Conservation (phyloP, 495 filamentous ascomycete genomes). For the Beverwykella pulmonaria region DNA sequence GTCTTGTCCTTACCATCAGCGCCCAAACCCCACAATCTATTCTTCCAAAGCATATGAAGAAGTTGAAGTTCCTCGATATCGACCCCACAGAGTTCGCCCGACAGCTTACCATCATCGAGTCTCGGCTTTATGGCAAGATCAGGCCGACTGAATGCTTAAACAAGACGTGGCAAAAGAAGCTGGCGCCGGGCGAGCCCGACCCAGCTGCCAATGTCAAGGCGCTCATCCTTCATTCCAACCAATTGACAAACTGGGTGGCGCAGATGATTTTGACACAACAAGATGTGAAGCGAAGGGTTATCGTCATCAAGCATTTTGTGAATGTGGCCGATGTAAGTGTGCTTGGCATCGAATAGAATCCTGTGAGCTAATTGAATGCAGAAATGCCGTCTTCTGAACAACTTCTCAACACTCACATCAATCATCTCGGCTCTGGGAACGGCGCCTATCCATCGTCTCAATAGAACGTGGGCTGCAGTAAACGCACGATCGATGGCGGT, state of each 20-base stretch:
- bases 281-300: conserved; percentile 92
- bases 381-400: conserved; percentile 94
- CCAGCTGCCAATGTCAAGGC: conserved; percentile 94
- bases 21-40: conserved; percentile 77
- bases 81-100: conserved; percentile 94
- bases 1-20: conserved; percentile 81
- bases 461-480: conserved; percentile 92
- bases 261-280: conserved; percentile 96
- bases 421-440: conserved; percentile 95
- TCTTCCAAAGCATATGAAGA: conserved; percentile 99
- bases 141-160: conserved; percentile 93
- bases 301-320: conserved; percentile 98
- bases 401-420: conserved; percentile 97
- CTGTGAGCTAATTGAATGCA: conserved; percentile 43
- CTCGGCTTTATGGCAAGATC: conserved; percentile 90
- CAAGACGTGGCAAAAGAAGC: conserved; percentile 98
- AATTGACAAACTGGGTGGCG: conserved; percentile 99
- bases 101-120: conserved; percentile 96
- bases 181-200: conserved; percentile 77
- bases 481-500: conserved; percentile 76
- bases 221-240: conserved; percentile 95
- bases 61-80: conserved; percentile 97
- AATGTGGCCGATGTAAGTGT: conserved; percentile 84
- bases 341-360: neutral
- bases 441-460: conserved; percentile 89